Percentiles rank a stretch among this genome's conserved stretches.
Evolutionary conservation across 2,329 filamentous ascomycete genomes (phyloP).

Genomic region (Botrytis deweyae): DNA sequence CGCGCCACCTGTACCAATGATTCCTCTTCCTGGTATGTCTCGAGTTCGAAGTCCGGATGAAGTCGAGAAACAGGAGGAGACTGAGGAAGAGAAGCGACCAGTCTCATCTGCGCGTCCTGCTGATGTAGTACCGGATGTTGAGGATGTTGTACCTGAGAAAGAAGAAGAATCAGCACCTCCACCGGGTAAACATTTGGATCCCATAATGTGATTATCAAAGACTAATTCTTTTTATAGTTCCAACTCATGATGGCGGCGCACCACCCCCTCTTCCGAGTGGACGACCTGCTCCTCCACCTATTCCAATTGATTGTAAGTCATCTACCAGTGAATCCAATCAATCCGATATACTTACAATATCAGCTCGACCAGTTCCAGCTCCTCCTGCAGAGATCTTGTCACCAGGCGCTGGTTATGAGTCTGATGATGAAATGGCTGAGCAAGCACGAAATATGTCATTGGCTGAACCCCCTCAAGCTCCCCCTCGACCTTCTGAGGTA

Average conservation of each 20-base stretch:
- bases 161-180: slow-evolving; percentile 40
- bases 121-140: slow-evolving; percentile 53
- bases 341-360: slow-evolving; percentile 34
- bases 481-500: slow-evolving; percentile 44
- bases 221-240: slow-evolving; percentile 29
- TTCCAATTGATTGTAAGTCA: slow-evolving; percentile 62
- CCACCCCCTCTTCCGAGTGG: slow-evolving; percentile 42
- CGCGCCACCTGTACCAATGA: slow-evolving; percentile 59
- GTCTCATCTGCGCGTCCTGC: slow-evolving; percentile 42
- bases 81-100: slow-evolving; percentile 51
- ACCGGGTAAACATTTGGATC: slow-evolving; percentile 30
- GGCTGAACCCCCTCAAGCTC: slow-evolving; percentile 45
- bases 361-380: slow-evolving; percentile 63
- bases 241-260: slow-evolving; percentile 35
- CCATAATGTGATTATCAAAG: background rate
- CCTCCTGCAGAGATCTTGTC: slow-evolving; percentile 57
- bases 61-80: slow-evolving; percentile 40
- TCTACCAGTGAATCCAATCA: background rate
- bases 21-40: slow-evolving; percentile 72
- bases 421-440: slow-evolving; percentile 80
- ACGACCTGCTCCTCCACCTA: slow-evolving; percentile 56
- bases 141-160: slow-evolving; percentile 46
- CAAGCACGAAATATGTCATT: slow-evolving; percentile 47
- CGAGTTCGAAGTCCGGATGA: slow-evolving; percentile 50
- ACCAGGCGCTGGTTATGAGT: slow-evolving; percentile 76